Percentiles rank a stretch among this genome's conserved stretches.
phyloP scores from a whole-genome alignment of 768 basidiomycete genomes.

The Suillus subluteus region DNA sequence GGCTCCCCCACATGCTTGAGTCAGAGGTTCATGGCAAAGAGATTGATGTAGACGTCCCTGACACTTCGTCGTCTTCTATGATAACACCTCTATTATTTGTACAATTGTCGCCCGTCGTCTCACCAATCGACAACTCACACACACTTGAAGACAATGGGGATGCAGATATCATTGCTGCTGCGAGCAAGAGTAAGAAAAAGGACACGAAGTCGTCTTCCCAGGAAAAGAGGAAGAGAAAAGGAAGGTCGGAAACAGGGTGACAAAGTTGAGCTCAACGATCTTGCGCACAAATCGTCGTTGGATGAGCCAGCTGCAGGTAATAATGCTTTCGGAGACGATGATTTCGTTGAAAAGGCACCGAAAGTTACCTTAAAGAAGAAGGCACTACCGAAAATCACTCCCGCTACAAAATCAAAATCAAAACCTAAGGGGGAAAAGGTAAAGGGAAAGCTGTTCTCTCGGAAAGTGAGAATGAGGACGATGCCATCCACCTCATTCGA shows the following conservation, averaged over 20 bases:
- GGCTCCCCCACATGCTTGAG: conserved; percentile 11
- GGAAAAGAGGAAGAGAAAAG: conserved; percentile 33
- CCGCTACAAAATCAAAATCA: conserved; percentile 3
- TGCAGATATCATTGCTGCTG: not conserved
- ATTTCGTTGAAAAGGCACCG: conserved; percentile 10
- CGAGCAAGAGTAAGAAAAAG: conserved; percentile 20
- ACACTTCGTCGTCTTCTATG: conserved; percentile 3
- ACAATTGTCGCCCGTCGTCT: conserved; percentile 43
- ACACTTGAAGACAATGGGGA: not conserved
- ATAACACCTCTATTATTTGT: conserved; percentile 50
- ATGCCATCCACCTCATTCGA: not conserved
- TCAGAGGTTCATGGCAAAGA: conserved; percentile 18
- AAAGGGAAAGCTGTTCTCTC: conserved; percentile 32
- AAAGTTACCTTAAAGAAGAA: conserved; percentile 22
- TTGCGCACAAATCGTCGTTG: conserved; percentile 9
- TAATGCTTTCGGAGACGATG: conserved; percentile 4
- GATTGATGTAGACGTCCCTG: conserved; percentile 16
- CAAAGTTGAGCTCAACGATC: conserved; percentile 19
- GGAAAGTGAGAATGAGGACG: conserved; percentile 31
- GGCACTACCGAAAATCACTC: conserved; percentile 15
- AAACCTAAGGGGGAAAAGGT: conserved; percentile 39
- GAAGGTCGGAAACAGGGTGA: conserved; percentile 30
- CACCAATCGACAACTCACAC: not conserved
- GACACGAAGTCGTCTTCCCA: conserved; percentile 24
- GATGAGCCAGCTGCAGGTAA: not conserved